phyloP scores from a whole-genome alignment of 352 stramenopile species.

The Phytophthora colocasiae region DNA sequence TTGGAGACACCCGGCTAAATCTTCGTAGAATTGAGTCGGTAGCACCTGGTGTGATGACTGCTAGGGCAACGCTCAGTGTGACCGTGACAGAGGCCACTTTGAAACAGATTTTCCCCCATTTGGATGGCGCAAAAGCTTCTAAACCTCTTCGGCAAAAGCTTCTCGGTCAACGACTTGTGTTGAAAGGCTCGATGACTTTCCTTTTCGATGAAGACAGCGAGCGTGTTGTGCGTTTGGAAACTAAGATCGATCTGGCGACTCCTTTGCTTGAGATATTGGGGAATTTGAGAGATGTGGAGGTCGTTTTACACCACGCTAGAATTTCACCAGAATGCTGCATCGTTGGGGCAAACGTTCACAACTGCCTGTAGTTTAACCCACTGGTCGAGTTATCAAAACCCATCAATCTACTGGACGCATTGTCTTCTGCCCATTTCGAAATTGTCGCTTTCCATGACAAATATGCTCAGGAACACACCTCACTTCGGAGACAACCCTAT shows the following conservation, averaged over 20 bases:
- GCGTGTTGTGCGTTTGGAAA: neutral
- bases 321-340: neutral
- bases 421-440: neutral
- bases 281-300: neutral
- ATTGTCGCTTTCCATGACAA: slow-evolving; percentile 7
- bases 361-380: neutral
- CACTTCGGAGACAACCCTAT: slow-evolving; percentile 3
- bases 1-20: neutral
- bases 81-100: neutral
- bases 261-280: neutral
- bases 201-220: neutral
- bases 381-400: neutral
- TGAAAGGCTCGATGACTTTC: neutral
- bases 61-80: neutral
- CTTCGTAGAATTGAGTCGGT: neutral
- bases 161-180: neutral
- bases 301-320: neutral
- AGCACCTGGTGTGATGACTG: neutral
- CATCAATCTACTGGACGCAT: neutral
- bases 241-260: neutral
- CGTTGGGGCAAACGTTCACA: neutral
- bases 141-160: neutral
- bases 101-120: neutral
- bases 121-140: neutral
- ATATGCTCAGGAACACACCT: slow-evolving; percentile 5